These are phyloP conservation scores for Phycomyces blakesleeanus DNA, from an alignment of 192 early-diverging fungal genomes.

Conservation along the genomic window DNA sequence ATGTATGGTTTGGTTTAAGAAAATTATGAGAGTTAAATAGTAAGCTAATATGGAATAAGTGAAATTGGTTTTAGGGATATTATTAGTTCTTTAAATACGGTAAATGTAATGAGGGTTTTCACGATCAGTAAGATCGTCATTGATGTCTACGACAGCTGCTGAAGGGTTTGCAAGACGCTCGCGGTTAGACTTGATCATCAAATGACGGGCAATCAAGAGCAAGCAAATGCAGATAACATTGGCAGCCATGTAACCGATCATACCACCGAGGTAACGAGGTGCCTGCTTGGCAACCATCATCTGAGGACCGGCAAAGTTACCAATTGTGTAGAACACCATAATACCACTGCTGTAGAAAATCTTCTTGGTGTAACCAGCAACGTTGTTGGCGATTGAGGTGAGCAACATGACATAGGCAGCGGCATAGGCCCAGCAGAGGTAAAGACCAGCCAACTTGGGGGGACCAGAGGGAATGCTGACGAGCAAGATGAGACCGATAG, in stretches of 20 bases:
- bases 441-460: slow-evolving; percentile 21
- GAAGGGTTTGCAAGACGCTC: neutral
- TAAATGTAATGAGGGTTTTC: slow-evolving; percentile 25
- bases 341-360: slow-evolving; percentile 11
- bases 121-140: slow-evolving; percentile 23
- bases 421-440: slow-evolving; percentile 16
- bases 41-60: neutral
- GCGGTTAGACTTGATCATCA: slow-evolving; percentile 10
- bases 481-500: slow-evolving; percentile 23
- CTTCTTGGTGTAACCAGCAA: slow-evolving; percentile 23
- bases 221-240: slow-evolving; percentile 12
- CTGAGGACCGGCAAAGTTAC: slow-evolving; percentile 20
- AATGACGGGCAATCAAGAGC: slow-evolving; percentile 8
- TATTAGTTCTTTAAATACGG: slow-evolving; percentile 11
- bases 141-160: neutral
- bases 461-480: slow-evolving; percentile 5
- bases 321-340: slow-evolving; percentile 22
- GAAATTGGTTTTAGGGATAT: neutral
- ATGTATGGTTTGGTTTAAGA: neutral
- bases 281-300: slow-evolving; percentile 20
- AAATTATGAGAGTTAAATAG: neutral
- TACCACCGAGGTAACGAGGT: slow-evolving; percentile 21
- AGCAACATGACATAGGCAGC: slow-evolving; percentile 9
- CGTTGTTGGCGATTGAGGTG: slow-evolving; percentile 8
- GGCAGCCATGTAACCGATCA: slow-evolving; percentile 18